phyloP scores from a whole-genome alignment of 2,329 filamentous ascomycete species.

The Fusarium musae region DNA sequence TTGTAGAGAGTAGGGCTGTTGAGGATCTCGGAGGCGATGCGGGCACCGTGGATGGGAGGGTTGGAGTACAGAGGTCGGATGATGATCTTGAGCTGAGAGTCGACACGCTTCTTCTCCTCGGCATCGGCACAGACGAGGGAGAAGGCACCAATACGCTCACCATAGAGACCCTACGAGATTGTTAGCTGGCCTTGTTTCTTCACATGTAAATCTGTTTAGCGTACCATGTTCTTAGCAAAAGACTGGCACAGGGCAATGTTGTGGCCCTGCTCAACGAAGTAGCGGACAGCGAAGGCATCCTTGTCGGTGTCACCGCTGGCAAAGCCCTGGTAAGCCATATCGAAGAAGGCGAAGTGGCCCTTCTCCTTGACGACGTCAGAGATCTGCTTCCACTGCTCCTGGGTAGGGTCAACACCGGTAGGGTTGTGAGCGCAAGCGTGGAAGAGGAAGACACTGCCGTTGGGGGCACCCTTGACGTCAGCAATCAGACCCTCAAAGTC shows the following conservation, averaged over 20 bases:
- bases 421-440: conserved; percentile 99
- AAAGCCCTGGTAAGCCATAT: conserved; percentile 99
- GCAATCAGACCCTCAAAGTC: conserved; percentile 94
- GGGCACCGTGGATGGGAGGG: conserved; percentile 95
- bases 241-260: conserved; percentile 89
- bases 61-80: conserved; percentile 98
- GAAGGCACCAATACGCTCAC: conserved; percentile 97
- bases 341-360: conserved; percentile 95
- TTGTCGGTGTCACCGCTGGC: conserved; percentile 90
- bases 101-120: conserved; percentile 94
- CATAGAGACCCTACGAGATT: conserved; percentile 82
- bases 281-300: conserved; percentile 91
- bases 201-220: conserved; percentile 31
- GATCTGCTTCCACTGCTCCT: conserved; percentile 93
- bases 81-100: conserved; percentile 98
- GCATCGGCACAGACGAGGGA: conserved; percentile 86
- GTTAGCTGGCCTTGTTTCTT: conserved; percentile 13
- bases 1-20: conserved; percentile 85
- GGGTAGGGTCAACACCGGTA: conserved; percentile 92
- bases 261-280: conserved; percentile 95
- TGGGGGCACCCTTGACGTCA: conserved; percentile 89
- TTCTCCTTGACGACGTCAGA: conserved; percentile 86
- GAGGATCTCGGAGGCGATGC: conserved; percentile 91
- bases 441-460: conserved; percentile 89
- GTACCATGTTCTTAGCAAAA: conserved; percentile 99